Base-by-base conservation (phyloP, 1,139 yeast species). In the Yamadazyma pseudoaaseri region DNA sequence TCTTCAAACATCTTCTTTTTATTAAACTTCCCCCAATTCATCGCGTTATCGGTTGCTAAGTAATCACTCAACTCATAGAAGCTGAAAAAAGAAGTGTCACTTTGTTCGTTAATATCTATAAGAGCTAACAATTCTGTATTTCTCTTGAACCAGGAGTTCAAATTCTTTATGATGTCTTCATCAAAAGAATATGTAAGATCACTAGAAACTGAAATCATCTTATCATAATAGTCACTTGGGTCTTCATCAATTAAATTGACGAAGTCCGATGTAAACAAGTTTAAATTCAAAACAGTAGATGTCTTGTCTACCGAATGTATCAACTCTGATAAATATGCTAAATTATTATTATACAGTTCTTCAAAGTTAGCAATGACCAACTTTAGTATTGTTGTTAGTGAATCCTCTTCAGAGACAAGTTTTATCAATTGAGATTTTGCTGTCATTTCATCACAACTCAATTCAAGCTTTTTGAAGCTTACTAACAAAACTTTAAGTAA, bases 241-340 rank as follows among this genome's bases (percentile, higher is more conserved):
- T 45, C 38, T 6, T 37, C 37, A 20, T 37, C 36, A 6, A 45
- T 39, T 21, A 46, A 26, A 17, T 31, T 32, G 8, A 44, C 46
- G 20, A 46, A 37, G 5, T 43, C 35, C 6, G 38, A 11, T 2
- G 43, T 33, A 20, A 42, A 34, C 9, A 42, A 29, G 20, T 18
- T 34, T 5, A 32, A 10, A 5, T 27, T 16, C 16, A 5, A 16
- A 7, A 10, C 10, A 10, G 8, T 20, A n/a, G 26, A 9, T 8
- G 13, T 20, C 11, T 14, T n/a, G 4, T 29, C 29, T 11, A 7
- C 6, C n/a, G 25, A 22, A 22, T 22, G n/a, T 5, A 29, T n/a
- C 16, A 37, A 10, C 4, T 27, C 10, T 11, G 12, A 6, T 14
- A 23, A 23, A 6, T 24, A 5, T 6, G 18, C 9, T 13, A 25